Evolutionary conservation across 1,284 basidiomycete species (phyloP).

Genomic region (Ganoderma multipileum): DNA sequence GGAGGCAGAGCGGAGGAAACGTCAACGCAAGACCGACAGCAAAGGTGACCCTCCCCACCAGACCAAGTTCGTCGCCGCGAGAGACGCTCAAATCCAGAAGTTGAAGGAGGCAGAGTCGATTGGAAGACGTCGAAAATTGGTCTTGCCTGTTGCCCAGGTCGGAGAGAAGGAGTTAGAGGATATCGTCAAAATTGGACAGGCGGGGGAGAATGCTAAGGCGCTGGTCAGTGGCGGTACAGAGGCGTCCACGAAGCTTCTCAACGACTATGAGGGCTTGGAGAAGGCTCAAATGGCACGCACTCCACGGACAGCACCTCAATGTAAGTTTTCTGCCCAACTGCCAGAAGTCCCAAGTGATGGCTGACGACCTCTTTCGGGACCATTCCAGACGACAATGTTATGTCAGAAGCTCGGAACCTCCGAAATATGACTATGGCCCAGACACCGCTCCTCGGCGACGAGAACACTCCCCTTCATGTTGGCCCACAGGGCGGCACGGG

Average conservation of each 20-base stretch:
- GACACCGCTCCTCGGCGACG: slow-evolving; percentile 95
- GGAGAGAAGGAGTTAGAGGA: slow-evolving; percentile 97
- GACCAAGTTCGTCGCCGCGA: slow-evolving; percentile 91
- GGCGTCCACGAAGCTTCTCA: slow-evolving; percentile 86
- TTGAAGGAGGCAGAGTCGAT: slow-evolving; percentile 97
- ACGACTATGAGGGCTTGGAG: slow-evolving; percentile 92
- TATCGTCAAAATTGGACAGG: slow-evolving; percentile 97
- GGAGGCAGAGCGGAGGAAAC: slow-evolving; percentile 85
- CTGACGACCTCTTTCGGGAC: not conserved
- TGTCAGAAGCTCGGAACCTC: slow-evolving; percentile 94
- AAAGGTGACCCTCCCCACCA: slow-evolving; percentile 76
- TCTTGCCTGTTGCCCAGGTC: slow-evolving; percentile 91
- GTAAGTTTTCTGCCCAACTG: slow-evolving; percentile 58
- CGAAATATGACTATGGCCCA: slow-evolving; percentile 92
- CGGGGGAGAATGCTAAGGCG: slow-evolving; percentile 81
- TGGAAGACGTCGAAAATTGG: slow-evolving; percentile 85
- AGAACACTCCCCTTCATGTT: slow-evolving; percentile 92
- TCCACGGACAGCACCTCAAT: slow-evolving; percentile 89
- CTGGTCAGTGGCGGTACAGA: slow-evolving; percentile 84
- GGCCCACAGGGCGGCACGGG: slow-evolving; percentile 80
- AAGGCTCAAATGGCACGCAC: slow-evolving; percentile 91
- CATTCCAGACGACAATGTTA: slow-evolving; percentile 83
- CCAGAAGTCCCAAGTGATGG: too few relatives aligned
- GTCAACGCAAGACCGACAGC: slow-evolving; percentile 61
- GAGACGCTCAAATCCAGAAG: slow-evolving; percentile 97